These are phyloP conservation scores for Zea luxurians DNA, from an alignment of 176 grass and related monocot species.

Conservation along the genomic window DNA sequence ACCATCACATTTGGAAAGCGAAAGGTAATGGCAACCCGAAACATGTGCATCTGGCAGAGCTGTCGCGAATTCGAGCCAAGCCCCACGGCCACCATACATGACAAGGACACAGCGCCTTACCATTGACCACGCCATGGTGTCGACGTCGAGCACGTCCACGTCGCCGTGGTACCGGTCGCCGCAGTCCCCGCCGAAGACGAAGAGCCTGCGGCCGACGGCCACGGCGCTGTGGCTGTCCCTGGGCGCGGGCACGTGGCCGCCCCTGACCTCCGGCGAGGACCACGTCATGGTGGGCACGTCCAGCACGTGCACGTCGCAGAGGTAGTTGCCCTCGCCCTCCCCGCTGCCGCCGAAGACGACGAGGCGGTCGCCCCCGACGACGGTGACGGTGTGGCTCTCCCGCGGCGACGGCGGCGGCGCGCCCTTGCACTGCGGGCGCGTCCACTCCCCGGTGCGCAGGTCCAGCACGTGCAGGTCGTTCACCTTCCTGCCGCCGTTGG, in stretches of 20 bases:
- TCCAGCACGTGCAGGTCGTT: conserved; percentile 85
- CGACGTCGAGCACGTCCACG: conserved; percentile 81
- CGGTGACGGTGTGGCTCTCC: conserved; percentile 83
- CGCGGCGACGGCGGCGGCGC: conserved; percentile 54
- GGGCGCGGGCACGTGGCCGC: conserved; percentile 52
- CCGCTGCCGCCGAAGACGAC: conserved; percentile 93
- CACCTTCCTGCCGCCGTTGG: conserved; percentile 86
- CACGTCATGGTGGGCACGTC: conserved; percentile 78
- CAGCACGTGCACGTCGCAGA: conserved; percentile 82
- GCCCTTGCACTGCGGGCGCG: conserved; percentile 62
- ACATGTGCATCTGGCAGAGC: conserved; percentile 36
- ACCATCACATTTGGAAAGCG: conserved; percentile 18
- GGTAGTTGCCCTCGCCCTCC: conserved; percentile 91
- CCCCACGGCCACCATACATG: background rate
- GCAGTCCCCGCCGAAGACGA: conserved; percentile 85
- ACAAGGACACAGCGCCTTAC: conserved; percentile 49
- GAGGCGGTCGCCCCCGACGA: conserved; percentile 49
- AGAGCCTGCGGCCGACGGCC: conserved; percentile 55
- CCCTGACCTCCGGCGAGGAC: conserved; percentile 67
- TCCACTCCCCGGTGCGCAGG: conserved; percentile 80
- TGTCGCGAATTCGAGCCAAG: background rate
- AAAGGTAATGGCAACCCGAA: conserved; percentile 26
- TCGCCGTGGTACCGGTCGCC: conserved; percentile 91
- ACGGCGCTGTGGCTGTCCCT: conserved; percentile 94
- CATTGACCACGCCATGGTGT: conserved; percentile 85